Evolutionary conservation across 2,329 filamentous ascomycete genomes (phyloP).

Genomic region (Davidsoniella virescens): DNA sequence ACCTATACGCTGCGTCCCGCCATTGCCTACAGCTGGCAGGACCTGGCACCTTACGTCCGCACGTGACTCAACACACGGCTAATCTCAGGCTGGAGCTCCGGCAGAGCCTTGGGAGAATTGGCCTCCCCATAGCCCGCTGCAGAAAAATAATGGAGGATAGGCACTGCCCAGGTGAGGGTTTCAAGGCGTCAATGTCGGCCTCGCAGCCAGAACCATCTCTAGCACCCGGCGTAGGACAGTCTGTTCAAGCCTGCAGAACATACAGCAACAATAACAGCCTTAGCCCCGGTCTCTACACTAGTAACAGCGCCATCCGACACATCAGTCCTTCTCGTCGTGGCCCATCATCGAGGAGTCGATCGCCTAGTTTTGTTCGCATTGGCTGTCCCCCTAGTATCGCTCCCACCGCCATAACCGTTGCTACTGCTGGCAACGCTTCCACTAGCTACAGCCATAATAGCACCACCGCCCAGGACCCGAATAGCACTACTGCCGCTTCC

Average conservation of each 20-base stretch:
- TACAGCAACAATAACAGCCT: conserved; percentile 8
- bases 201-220: conserved; percentile 7
- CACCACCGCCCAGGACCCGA: background rate
- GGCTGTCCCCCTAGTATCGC: background rate
- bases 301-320: conserved; percentile 2
- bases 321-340: conserved; percentile 6
- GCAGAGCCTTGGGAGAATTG: conserved; percentile 12
- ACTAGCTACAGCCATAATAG: too few relatives aligned
- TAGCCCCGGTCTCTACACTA: conserved; percentile 10
- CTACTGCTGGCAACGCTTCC: background rate
- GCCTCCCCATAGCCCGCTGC: conserved; percentile 9
- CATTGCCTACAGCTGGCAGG: background rate
- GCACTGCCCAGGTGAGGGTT: conserved; percentile 10
- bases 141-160: conserved; percentile 13
- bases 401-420: background rate
- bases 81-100: conserved; percentile 13
- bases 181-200: conserved; percentile 13
- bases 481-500: conserved; percentile 1
- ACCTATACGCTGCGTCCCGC: background rate
- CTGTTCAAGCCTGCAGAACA: conserved; percentile 6
- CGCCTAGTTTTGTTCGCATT: conserved; percentile 9
- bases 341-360: conserved; percentile 11
- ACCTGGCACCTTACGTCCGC: background rate
- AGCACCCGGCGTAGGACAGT: conserved; percentile 7
- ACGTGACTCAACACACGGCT: conserved; percentile 11